Base-by-base conservation (phyloP, 108 stramenopile genomes). In the Pseudonitzschia multistriata region DNA sequence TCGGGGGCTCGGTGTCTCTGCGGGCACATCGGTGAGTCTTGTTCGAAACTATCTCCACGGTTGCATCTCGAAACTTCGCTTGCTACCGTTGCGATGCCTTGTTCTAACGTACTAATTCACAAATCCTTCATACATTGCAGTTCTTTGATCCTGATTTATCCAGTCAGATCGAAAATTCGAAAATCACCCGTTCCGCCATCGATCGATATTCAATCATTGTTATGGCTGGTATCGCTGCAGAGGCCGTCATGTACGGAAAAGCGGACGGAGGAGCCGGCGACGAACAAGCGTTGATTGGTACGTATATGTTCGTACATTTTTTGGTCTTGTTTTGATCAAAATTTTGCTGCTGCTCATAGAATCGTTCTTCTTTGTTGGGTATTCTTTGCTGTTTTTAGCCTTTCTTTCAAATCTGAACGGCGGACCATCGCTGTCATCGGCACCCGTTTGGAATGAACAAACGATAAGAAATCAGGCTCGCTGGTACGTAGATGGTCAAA, bases 171-270 rank as follows among this genome's bases (percentile, higher is more conserved):
- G 75, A 80, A n/a, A 72, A 65, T 5, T 47, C 63, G 0, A 77
- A 79, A 28, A 55, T 97, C 34, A 92, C 87, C 15, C 73, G 89
- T 36, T 79, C 88, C 0, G 74, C 84, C n/a, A 84, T 97, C 40
- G 97, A 97, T 80, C 82, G 97, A 21, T 96, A 92, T 70, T 81
- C 79, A 22, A 85, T 96, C 30, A 93, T 97, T 60, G 94, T 96
- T 45, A 84, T 97, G 97, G 96, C 86, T 19, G 95, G 97, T 8
- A 97, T 97, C 21, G 97, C 95, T 10, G 97, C 97, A 0, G 97
- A 97, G 80, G 95, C 97, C 3, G 35, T 94, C 13, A 63, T 79
- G 35, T 96, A 81, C 76, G 88, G 87, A 11, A 61, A 74, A 22
- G 88, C 94, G n/a, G 90, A 97, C 66, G 97, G 97, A 21, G 97